Percentiles rank a stretch among this genome's conserved stretches.
phyloP scores from a whole-genome alignment of 140 eudicot species.

The Cichorium intybus region DNA sequence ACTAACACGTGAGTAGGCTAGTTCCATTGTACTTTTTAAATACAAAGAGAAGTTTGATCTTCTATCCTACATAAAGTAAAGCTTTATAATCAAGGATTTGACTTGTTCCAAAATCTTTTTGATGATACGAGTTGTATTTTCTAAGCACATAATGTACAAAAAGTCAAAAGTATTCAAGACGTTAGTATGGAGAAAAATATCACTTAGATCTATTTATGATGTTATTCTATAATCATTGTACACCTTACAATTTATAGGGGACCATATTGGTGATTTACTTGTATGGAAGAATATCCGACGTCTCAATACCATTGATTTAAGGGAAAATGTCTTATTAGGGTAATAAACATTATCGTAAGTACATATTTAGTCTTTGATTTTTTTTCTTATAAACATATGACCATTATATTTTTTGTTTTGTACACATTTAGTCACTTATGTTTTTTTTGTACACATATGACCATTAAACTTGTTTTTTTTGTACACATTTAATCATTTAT shows the following conservation, averaged over 20 bases:
- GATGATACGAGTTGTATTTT: neutral
- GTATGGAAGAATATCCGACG: too few species aligned
- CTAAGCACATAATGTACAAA: constrained; percentile 1
- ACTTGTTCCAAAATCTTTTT: constrained; percentile 17
- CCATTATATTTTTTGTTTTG: too few species aligned
- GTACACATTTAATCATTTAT: too few species aligned
- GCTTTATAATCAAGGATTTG: constrained; percentile 9
- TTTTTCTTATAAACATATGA: too few species aligned
- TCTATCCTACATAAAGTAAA: constrained; percentile 17
- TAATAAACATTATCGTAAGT: too few species aligned
- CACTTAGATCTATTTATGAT: neutral
- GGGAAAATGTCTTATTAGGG: too few species aligned
- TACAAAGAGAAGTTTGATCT: neutral
- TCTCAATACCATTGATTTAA: too few species aligned
- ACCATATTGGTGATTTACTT: neutral
- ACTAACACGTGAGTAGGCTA: constrained; percentile 1
- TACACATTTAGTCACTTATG: too few species aligned
- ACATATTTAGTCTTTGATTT: too few species aligned
- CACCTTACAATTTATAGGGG: neutral
- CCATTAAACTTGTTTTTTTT: too few species aligned
- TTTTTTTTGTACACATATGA: too few species aligned
- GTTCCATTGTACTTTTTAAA: neutral
- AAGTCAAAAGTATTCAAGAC: constrained; percentile 2
- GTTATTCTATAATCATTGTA: neutral
- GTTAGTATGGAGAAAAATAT: neutral